Percentiles rank a stretch among this genome's conserved stretches.
Conservation (phyloP, 768 basidiomycete genomes). For the Russula sp. region DNA sequence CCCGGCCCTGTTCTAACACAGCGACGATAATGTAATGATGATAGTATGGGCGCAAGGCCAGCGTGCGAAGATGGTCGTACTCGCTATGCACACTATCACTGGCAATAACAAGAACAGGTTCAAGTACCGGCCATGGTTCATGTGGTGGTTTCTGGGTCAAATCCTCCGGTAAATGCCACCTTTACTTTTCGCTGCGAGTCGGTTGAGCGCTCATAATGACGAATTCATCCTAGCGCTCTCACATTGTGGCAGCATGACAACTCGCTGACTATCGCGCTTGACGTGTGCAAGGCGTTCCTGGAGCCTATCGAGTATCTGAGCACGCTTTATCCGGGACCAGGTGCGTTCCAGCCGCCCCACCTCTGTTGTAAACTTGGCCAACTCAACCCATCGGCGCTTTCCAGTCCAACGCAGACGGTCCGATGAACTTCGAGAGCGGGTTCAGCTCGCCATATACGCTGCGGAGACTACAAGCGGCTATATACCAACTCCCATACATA, state of each 20-base stretch:
- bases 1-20: conserved; percentile 6
- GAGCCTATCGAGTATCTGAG: conserved; percentile 30
- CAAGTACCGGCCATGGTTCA: conserved; percentile 51
- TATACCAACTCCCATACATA: neutral
- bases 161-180: conserved; percentile 38
- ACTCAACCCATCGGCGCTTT: neutral
- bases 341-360: neutral
- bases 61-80: conserved; percentile 48
- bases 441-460: neutral
- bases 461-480: conserved; percentile 5
- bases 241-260: conserved; percentile 51
- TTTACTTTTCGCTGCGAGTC: neutral
- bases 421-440: conserved; percentile 5
- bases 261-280: conserved; percentile 48
- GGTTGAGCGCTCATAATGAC: neutral
- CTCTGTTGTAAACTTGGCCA: neutral
- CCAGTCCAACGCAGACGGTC: conserved; percentile 3
- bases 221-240: conserved; percentile 34
- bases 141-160: conserved; percentile 71
- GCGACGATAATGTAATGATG: neutral
- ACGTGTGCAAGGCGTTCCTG: conserved; percentile 50
- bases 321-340: conserved; percentile 11
- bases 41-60: conserved; percentile 23
- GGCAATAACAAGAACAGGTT: conserved; percentile 40
- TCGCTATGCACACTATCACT: conserved; percentile 50